A percentile compares a stretch with the other conserved stretches of the same genome.
These are phyloP conservation scores for Quercus robur DNA, from an alignment of 306 rosid genomes.

Conservation along the genomic window DNA sequence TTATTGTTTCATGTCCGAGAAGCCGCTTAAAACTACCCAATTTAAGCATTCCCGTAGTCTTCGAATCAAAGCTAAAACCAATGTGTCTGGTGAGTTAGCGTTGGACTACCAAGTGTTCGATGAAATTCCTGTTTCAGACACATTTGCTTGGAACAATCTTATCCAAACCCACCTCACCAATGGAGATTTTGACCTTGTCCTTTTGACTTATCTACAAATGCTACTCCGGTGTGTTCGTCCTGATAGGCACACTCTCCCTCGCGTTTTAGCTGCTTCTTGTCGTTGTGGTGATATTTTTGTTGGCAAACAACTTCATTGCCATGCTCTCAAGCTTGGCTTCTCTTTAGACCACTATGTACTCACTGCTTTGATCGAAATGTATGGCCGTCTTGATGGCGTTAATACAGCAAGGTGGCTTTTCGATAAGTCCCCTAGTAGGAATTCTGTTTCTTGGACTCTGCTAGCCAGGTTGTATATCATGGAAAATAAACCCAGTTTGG, in stretches of 20 bases:
- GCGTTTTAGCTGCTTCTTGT: slow-evolving; percentile 52
- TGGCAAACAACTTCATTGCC: slow-evolving; percentile 62
- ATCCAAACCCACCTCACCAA: slow-evolving; percentile 52
- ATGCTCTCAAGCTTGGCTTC: slow-evolving; percentile 54
- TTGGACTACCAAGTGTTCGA: slow-evolving; percentile 42
- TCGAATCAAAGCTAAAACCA: too few relatives aligned
- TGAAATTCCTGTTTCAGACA: slow-evolving; percentile 52
- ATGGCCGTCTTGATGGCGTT: slow-evolving; percentile 43
- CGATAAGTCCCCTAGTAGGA: slow-evolving; percentile 34
- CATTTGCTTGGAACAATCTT: slow-evolving; percentile 67
- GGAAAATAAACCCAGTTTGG: slow-evolving; percentile 41
- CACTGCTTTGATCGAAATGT: slow-evolving; percentile 55
- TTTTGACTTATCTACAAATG: slow-evolving; percentile 51
- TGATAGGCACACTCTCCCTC: slow-evolving; percentile 64
- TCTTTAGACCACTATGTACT: slow-evolving; percentile 39
- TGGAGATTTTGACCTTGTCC: slow-evolving; percentile 25
- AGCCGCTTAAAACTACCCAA: neutral
- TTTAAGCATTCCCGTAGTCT: neutral
- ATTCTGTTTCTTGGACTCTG: slow-evolving; percentile 61
- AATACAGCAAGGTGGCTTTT: slow-evolving; percentile 43
- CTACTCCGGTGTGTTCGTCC: slow-evolving; percentile 51
- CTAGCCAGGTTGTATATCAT: slow-evolving; percentile 46
- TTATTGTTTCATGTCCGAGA: slow-evolving; percentile 1
- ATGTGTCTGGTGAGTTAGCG: neutral
- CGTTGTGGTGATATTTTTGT: slow-evolving; percentile 28